Conservation (phyloP, 768 basidiomycete genomes). For the Austroboletus eburneus region DNA sequence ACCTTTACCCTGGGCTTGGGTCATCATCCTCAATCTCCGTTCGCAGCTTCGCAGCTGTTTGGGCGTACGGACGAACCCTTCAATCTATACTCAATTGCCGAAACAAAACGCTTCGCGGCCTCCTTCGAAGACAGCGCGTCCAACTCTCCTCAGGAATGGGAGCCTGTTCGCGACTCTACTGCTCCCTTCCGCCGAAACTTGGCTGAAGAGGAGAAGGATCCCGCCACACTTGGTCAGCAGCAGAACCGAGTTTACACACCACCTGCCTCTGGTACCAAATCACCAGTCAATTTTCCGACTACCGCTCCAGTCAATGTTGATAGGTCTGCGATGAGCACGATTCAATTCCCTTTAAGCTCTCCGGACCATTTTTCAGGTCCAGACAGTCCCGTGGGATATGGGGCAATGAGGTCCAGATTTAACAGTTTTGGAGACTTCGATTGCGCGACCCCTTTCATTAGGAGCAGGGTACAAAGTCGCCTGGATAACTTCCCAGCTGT, state of each 20-base stretch:
- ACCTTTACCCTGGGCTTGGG: constrained; percentile 34
- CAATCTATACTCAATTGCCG: constrained; percentile 78
- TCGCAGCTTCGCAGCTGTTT: constrained; percentile 82
- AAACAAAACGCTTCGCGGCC: constrained; percentile 55
- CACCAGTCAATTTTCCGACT: constrained; percentile 55
- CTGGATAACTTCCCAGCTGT: constrained; percentile 50
- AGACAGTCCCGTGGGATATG: constrained; percentile 53
- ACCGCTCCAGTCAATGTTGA: constrained; percentile 49
- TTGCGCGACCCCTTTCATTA: constrained; percentile 69
- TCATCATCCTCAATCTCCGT: constrained; percentile 79
- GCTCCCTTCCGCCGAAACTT: constrained; percentile 75
- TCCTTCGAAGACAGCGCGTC: constrained; percentile 53
- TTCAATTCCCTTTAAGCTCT: constrained; percentile 78
- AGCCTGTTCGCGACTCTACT: constrained; percentile 49
- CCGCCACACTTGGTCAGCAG: constrained; percentile 41
- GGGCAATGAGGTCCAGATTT: constrained; percentile 55
- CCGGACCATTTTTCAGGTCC: constrained; percentile 54
- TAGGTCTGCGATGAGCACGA: constrained; percentile 54
- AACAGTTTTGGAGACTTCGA: constrained; percentile 74
- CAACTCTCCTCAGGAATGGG: constrained; percentile 48
- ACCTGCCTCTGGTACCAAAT: constrained; percentile 42
- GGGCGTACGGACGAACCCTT: constrained; percentile 74
- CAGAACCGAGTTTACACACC: constrained; percentile 13
- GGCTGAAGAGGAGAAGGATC: constrained; percentile 72
- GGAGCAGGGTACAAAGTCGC: constrained; percentile 80